Conservation (phyloP, 129 eudicot genomes). For the Erigeron canadensis region DNA sequence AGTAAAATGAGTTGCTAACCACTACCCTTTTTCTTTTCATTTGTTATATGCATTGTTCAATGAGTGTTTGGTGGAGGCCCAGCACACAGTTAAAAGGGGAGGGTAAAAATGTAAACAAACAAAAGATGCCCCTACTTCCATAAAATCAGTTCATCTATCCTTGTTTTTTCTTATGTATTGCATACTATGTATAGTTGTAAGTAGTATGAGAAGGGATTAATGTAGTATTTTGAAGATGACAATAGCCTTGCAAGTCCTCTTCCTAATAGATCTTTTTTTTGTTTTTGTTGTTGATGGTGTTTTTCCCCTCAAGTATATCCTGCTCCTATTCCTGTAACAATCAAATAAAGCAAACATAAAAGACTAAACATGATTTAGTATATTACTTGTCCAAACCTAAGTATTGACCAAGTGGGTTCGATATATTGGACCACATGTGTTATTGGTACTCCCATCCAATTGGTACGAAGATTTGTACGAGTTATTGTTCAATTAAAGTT, state of each 20-base stretch:
- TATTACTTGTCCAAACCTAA: constrained; percentile 6
- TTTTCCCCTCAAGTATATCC: constrained; percentile 35
- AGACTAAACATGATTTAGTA: constrained; percentile 13
- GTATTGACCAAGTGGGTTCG: constrained; percentile 6
- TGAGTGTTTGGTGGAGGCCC: constrained; percentile 61
- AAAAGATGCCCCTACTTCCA: constrained; percentile 68
- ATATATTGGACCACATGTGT: background rate
- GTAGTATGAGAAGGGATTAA: constrained; percentile 56
- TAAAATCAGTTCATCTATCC: constrained; percentile 80
- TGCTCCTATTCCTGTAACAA: constrained; percentile 67
- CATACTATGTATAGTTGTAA: constrained; percentile 69
- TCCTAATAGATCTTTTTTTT: constrained; percentile 43
- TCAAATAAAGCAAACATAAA: background rate
- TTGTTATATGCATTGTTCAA: constrained; percentile 50
- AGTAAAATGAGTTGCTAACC: constrained; percentile 48
- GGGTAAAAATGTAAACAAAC: constrained; percentile 71
- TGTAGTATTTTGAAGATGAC: constrained; percentile 55
- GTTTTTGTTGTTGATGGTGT: constrained; percentile 36
- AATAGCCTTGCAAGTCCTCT: constrained; percentile 52
- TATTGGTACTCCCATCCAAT: background rate
- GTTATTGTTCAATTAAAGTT: background rate
- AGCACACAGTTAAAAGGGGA: constrained; percentile 58
- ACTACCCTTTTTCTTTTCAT: constrained; percentile 42
- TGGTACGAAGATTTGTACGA: background rate
- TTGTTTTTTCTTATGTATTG: constrained; percentile 56